Base-by-base conservation (phyloP, 2,329 filamentous ascomycete genomes). In the Chaetomium sp. region DNA sequence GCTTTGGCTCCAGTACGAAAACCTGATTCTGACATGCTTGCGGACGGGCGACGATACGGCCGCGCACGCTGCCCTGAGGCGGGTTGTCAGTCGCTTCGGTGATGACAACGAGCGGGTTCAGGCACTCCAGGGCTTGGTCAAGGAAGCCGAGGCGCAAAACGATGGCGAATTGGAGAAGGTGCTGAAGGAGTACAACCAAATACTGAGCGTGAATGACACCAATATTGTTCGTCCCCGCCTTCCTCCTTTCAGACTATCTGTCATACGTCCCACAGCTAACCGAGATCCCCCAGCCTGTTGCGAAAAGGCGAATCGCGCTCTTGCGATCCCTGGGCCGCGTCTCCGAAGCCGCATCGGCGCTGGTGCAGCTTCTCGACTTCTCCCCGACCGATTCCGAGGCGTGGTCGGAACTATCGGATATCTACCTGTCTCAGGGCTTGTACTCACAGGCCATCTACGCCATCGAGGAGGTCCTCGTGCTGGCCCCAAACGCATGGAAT, bases 401-500 rank as follows among this genome's bases (percentile, higher is more conserved):
- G 8, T 99, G 94, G 94, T 83, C 89, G 52, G 94, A 99, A 74
- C 77, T 97, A 63, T 84, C 89, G 52, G 90, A 96, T 68, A 74
- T 96, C 59, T 97, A 99, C 71, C 78, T 91, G 35, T 79, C 79
- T 19, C 87, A 92, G 67, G 89, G 87, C 0, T 73, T 92, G 64
- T 90, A 88, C 67, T 74, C 85, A 11, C 92, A 97, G 70, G 88
- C 91, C 41, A 84, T 96, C 50, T 96, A 87, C 70, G 87, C 90
- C 58, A 74, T 96, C 45, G 94, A 99, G 70, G 94, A 99, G 70
- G 90, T 95, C 19, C 72, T 99, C 45, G 76, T 97, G 51, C 78
- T 95, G 55, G 82, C 84, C 52, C 92, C 94, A 4, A 95, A 96
- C 74, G 89, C 92, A 19, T 99, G 94, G 91, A 97, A 95, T 76